Base-by-base conservation (phyloP, 768 basidiomycete species). In the Russula olivacea region DNA sequence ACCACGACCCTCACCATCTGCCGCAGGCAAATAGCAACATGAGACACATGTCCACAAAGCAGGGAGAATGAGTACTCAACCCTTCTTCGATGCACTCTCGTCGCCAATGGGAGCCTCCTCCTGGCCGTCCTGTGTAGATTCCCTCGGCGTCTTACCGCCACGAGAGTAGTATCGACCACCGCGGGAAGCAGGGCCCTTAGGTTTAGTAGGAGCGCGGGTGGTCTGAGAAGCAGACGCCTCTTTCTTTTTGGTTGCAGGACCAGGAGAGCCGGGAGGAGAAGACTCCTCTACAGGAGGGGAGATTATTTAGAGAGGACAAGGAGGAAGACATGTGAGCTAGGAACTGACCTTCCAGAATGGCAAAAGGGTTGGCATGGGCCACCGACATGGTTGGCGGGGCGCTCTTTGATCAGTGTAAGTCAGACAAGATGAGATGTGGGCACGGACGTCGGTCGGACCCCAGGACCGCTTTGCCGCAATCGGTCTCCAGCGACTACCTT, bases 331-430 rank as follows among this genome's bases (percentile, higher is more conserved):
- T 28, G n/a, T 28, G 28, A 28, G 28, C 4, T 28, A 28, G 28
- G 28, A 28, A 28, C 79, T 64, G 68, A 91, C 89, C 87, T 74
- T 87, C 85, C 75, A 92, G 80, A 77, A 91, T 71, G 75, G 89
- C 84, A 79, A 92, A 93, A 69, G 87, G 86, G 79, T 91, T 92
- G 83, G 78, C 85, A 73, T 85, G 85, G 79, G 87, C 90, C 84
- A 92, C 89, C 88, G 90, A 91, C 89, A 93, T 91, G 72, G 76
- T 83, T 77, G 82, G 79, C 82, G 84, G 84, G 81, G 84, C 82
- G 80, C 75, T 77, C 79, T 28, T 28, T 70, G 36, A 38, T 65
- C 55, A 65, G 47, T 55, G 28, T 34, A 51, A 61, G 55, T 68
- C 69, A 66, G 59, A 71, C 68, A 28, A 28, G 66, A 50, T 45